Conservation (phyloP, 441 rosid species). For the Euphorbia celastroides region DNA sequence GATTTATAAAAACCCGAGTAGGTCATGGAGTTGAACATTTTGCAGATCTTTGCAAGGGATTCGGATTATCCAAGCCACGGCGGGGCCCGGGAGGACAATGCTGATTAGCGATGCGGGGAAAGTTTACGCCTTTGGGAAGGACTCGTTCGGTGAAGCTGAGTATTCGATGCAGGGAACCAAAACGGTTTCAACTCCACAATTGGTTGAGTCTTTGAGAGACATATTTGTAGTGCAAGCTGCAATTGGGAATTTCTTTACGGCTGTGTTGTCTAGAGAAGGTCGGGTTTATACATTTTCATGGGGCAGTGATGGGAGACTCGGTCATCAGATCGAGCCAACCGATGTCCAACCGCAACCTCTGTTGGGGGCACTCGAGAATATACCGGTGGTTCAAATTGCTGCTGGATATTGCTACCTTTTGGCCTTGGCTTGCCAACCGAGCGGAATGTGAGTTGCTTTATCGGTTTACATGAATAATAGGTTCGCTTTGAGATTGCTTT, state of each 20-base stretch:
- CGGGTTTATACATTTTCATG: slow-evolving; percentile 92
- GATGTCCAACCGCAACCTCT: slow-evolving; percentile 82
- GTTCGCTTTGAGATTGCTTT: too few relatives aligned
- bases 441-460: slow-evolving; percentile 77
- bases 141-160: slow-evolving; percentile 71
- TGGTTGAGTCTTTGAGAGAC: slow-evolving; percentile 66
- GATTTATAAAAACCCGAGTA: too few relatives aligned
- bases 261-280: slow-evolving; percentile 92
- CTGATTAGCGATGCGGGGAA: slow-evolving; percentile 80
- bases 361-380: slow-evolving; percentile 76
- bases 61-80: slow-evolving; percentile 92
- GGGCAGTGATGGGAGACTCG: slow-evolving; percentile 73
- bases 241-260: slow-evolving; percentile 88
- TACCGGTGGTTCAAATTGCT: slow-evolving; percentile 87
- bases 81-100: slow-evolving; percentile 94
- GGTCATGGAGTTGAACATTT: slow-evolving; percentile 32
- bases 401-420: slow-evolving; percentile 98
- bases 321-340: slow-evolving; percentile 71
- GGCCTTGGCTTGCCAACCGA: slow-evolving; percentile 92
- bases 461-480: background rate
- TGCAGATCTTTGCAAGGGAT: slow-evolving; percentile 95
- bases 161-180: slow-evolving; percentile 50
- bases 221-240: slow-evolving; percentile 95
- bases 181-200: slow-evolving; percentile 55
- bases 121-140: slow-evolving; percentile 85